These are phyloP conservation scores for Mycena vulgaris DNA, from an alignment of 768 basidiomycete species.

Conservation along the genomic window DNA sequence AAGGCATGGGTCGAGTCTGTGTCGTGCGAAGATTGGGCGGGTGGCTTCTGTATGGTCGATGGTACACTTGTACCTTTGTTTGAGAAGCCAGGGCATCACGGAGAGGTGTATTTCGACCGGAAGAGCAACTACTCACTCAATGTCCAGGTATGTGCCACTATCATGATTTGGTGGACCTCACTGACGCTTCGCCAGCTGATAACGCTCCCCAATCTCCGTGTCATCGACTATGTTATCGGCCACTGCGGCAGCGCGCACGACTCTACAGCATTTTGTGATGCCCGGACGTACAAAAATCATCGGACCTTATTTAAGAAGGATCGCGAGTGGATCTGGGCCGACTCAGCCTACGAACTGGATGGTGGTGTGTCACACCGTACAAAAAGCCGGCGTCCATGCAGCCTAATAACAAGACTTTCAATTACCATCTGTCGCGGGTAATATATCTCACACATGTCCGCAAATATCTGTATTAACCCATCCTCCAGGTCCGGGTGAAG, in stretches of 20 bases:
- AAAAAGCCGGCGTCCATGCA: constrained; percentile 46
- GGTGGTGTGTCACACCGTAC: constrained; percentile 49
- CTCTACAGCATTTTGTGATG: constrained; percentile 41
- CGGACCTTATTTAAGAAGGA: constrained; percentile 1
- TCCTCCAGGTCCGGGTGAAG: constrained; percentile 42
- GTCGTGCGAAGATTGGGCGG: constrained; percentile 46
- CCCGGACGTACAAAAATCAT: constrained; percentile 37
- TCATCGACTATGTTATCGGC: constrained; percentile 36
- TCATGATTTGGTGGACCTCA: not conserved
- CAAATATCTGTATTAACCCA: not conserved
- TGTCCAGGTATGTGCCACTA: constrained; percentile 43
- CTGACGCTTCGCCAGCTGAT: constrained; percentile 37
- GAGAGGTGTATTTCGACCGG: constrained; percentile 20
- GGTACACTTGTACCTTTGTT: constrained; percentile 50
- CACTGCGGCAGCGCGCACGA: constrained; percentile 48
- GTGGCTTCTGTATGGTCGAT: constrained; percentile 45
- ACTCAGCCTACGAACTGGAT: constrained; percentile 32
- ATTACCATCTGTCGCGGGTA: constrained; percentile 39
- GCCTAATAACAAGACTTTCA: constrained; percentile 5
- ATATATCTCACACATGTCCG: no score
- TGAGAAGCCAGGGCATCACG: constrained; percentile 44
- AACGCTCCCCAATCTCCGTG: constrained; percentile 26
- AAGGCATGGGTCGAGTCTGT: constrained; percentile 40
- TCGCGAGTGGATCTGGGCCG: constrained; percentile 1
- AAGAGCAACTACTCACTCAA: constrained; percentile 50